phyloP scores from a whole-genome alignment of 306 rosid species.

The Amphicarpaea edgeworthii region DNA sequence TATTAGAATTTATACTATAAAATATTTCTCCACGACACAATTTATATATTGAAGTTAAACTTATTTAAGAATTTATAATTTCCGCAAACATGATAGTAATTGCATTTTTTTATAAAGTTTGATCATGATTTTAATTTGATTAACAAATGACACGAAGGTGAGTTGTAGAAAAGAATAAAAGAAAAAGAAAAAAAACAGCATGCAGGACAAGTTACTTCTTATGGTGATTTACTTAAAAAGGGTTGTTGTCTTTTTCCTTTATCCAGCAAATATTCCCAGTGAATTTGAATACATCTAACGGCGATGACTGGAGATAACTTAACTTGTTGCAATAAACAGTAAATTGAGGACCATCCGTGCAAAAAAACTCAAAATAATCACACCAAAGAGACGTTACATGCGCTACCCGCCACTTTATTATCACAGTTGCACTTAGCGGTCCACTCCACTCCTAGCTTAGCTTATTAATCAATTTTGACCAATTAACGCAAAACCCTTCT shows the following conservation, averaged over 20 bases:
- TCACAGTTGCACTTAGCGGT: constrained; percentile 35
- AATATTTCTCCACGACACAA: background rate
- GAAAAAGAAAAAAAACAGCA: background rate
- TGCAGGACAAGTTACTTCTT: background rate
- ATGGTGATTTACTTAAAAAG: constrained; percentile 3
- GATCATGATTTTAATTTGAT: background rate
- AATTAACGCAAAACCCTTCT: constrained; percentile 30
- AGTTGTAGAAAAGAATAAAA: background rate
- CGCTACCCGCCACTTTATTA: constrained; percentile 53
- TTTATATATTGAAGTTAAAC: background rate
- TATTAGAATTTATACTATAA: background rate
- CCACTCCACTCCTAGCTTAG: too few species aligned
- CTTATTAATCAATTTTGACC: constrained; percentile 33
- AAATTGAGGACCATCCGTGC: constrained; percentile 19
- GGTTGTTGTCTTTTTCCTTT: constrained; percentile 2
- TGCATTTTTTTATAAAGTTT: too few species aligned
- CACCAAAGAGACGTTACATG: constrained; percentile 62
- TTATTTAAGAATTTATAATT: background rate
- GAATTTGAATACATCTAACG: background rate
- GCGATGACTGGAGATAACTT: constrained; percentile 14
- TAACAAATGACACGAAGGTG: background rate
- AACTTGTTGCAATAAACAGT: background rate
- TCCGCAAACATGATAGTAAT: background rate
- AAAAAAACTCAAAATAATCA: background rate
- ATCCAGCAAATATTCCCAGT: background rate